These are phyloP conservation scores for Talinum fruticosum DNA, from an alignment of 148 eudicot species.

Conservation along the genomic window DNA sequence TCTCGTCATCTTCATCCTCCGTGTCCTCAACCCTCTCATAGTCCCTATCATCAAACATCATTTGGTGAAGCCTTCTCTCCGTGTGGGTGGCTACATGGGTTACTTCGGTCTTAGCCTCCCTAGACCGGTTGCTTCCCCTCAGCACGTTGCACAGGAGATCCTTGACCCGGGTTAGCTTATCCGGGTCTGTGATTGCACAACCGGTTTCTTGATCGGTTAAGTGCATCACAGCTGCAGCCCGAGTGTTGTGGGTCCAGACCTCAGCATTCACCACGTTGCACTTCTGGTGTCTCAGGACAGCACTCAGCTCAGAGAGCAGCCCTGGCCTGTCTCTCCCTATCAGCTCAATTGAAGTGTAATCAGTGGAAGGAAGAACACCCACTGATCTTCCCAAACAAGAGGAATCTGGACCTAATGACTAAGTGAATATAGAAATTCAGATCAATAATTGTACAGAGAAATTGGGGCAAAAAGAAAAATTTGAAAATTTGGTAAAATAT, in stretches of 20 bases:
- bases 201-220: slow-evolving; percentile 74
- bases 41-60: slow-evolving; percentile 85
- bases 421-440: slow-evolving; percentile 25
- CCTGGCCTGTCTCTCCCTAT: slow-evolving; percentile 88
- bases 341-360: slow-evolving; percentile 70
- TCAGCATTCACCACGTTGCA: slow-evolving; percentile 89
- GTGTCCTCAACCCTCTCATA: slow-evolving; percentile 50
- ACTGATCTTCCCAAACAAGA: slow-evolving; percentile 64
- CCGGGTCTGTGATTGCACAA: slow-evolving; percentile 49
- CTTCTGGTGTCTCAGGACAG: slow-evolving; percentile 71
- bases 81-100: slow-evolving; percentile 60
- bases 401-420: slow-evolving; percentile 91
- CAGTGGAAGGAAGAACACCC: slow-evolving; percentile 50
- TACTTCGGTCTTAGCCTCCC: slow-evolving; percentile 74
- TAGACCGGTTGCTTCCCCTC: slow-evolving; percentile 52
- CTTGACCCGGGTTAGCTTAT: slow-evolving; percentile 55
- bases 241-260: slow-evolving; percentile 95
- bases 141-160: slow-evolving; percentile 71
- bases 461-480: neutral
- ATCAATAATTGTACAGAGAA: neutral
- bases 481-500: neutral
- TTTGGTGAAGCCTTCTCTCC: slow-evolving; percentile 89
- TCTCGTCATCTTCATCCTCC: slow-evolving; percentile 36
- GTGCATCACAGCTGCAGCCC: slow-evolving; percentile 88
- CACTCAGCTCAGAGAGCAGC: slow-evolving; percentile 78